Base-by-base conservation (phyloP, 345 rosid genomes). In the Bruguiera sexangula region DNA sequence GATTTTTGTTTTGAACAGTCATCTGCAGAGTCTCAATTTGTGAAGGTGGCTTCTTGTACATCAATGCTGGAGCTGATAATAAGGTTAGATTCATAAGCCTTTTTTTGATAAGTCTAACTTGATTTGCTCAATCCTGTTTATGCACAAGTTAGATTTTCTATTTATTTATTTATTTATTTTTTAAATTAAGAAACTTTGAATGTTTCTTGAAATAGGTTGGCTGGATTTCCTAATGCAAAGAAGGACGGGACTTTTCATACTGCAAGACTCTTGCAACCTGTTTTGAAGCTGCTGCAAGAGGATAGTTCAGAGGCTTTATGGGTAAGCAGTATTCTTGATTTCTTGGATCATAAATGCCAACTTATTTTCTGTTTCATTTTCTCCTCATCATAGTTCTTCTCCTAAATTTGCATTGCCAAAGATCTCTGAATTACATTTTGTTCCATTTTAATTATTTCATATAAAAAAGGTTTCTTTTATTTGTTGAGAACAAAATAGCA, bases 21-120 rank as follows among this genome's bases (percentile, higher is more conserved):
- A 67, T 84, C 89, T 11, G 79, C 64, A 64, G 83, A 86, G 74
- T 85, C 94, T 84, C 89, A 83, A 68, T 77, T 90, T 78, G 87
- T 90, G 34, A 90, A 83, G 82, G 93, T 87, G 81, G 94, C 97
- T 82, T 82, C 84, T 55, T 86, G 89, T 79, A 77, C 82, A 27
- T 79, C 97, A 50, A 76, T 90, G 64, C 80, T 87, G 48, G 96
- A 88, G 82, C 83, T 95, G 29, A 69, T 95, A 30, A 76, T 82
- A 63, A 95, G 99, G 98, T 95, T 30, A 53, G 80, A 5, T 43
- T 15, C 32, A 11, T 63, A 55, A 26, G 51, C 26, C 59, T 18
- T 39, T 27, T 70, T 63, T 71, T 61, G 9, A 3, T 4, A 54
- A 5, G 24, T 34, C 26, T n/a, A 55, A 54, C 57, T 63, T 15